Conservation (phyloP, 768 basidiomycete genomes). For the Termitomyces sp. region DNA sequence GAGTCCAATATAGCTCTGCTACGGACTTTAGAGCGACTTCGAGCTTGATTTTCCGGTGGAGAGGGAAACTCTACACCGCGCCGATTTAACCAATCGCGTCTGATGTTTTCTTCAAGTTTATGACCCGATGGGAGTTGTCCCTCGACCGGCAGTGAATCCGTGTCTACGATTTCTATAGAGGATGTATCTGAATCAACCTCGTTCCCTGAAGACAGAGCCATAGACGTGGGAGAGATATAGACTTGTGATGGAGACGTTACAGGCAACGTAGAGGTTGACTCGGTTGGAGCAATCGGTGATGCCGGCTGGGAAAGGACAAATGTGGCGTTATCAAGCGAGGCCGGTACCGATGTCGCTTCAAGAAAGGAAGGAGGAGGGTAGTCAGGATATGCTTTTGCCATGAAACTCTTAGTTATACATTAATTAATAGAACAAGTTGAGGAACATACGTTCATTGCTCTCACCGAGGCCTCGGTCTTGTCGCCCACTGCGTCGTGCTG, state of each 20-base stretch:
- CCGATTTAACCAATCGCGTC: slow-evolving; percentile 25
- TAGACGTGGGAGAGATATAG: background rate
- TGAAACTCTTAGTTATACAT: background rate
- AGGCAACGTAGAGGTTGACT: background rate
- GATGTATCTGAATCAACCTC: slow-evolving; percentile 10
- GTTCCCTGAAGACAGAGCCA: background rate
- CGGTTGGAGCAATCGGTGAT: slow-evolving; percentile 6
- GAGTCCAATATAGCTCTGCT: slow-evolving; percentile 24
- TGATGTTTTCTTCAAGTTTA: slow-evolving; percentile 35
- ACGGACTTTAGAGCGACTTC: slow-evolving; percentile 23
- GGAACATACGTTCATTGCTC: slow-evolving; percentile 17
- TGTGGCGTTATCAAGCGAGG: slow-evolving; percentile 34
- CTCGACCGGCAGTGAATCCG: slow-evolving; percentile 29
- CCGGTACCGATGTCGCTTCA: slow-evolving; percentile 51
- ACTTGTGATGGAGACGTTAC: slow-evolving; percentile 2
- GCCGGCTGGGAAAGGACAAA: slow-evolving; percentile 19
- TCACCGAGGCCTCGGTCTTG: slow-evolving; percentile 22
- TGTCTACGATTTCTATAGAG: slow-evolving; percentile 49
- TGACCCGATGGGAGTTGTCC: slow-evolving; percentile 33
- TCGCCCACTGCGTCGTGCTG: slow-evolving; percentile 22
- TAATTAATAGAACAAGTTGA: background rate
- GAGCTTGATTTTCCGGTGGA: slow-evolving; percentile 16
- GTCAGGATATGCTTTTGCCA: slow-evolving; percentile 41
- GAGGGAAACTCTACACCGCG: slow-evolving; percentile 28
- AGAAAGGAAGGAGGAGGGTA: slow-evolving; percentile 76